A percentile compares a stretch with the other conserved stretches of the same genome.
Conservation (phyloP, 2,329 filamentous ascomycete species). For the Chalaropsis thielavioides region DNA sequence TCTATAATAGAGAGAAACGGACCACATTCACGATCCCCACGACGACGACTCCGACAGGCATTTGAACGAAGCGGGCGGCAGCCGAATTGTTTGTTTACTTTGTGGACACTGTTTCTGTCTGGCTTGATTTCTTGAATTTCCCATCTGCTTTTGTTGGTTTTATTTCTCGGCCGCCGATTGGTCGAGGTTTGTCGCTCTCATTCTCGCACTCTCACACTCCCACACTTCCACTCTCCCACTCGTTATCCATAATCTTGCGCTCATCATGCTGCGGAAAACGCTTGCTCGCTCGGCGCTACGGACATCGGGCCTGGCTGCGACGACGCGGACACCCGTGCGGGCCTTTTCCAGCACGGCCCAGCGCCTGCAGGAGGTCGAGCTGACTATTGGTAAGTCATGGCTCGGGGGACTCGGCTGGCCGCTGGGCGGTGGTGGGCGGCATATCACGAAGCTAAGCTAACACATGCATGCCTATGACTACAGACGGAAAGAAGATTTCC, state of each 20-base stretch:
- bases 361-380: slow-evolving; percentile 82
- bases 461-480: slow-evolving; percentile 6
- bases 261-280: slow-evolving; percentile 52
- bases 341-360: slow-evolving; percentile 67
- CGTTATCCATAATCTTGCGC: background rate
- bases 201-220: background rate
- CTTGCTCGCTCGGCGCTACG: slow-evolving; percentile 55
- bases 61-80: slow-evolving; percentile 3
- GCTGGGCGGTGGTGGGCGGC: slow-evolving; percentile 23
- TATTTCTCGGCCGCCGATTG: background rate
- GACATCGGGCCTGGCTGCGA: slow-evolving; percentile 42
- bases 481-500: slow-evolving; percentile 95
- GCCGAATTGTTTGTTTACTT: background rate
- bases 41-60: background rate
- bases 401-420: background rate
- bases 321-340: slow-evolving; percentile 43
- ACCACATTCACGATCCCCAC: background rate
- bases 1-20: background rate
- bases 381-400: slow-evolving; percentile 63
- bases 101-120: background rate
- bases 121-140: background rate
- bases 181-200: background rate
- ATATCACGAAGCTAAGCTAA: slow-evolving; percentile 20
- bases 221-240: background rate
- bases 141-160: background rate